A percentile compares a stretch with the other conserved stretches of the same genome.
Evolutionary conservation across 352 stramenopile species (phyloP).

Genomic region (Achlya hypogyna): DNA sequence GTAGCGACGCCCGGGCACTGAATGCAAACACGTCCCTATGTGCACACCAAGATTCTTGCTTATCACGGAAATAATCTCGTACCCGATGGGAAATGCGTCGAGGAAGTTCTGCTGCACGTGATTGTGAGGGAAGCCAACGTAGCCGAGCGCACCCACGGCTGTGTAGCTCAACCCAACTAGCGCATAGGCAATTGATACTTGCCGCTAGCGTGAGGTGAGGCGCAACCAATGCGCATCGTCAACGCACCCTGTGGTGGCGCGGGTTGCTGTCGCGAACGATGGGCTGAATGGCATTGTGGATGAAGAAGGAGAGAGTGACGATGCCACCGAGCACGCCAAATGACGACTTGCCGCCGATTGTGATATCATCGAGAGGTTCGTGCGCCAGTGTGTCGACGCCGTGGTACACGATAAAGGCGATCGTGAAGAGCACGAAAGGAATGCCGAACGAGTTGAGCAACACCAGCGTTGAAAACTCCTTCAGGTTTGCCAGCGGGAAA

Average conservation of each 20-base stretch:
- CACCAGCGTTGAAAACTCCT: conserved; percentile 17
- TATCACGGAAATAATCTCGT: not conserved
- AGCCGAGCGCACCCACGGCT: conserved; percentile 15
- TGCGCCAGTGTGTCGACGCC: not conserved
- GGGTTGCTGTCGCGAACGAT: conserved; percentile 19
- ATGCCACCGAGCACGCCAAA: conserved; percentile 19
- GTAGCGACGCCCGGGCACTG: conserved; percentile 6
- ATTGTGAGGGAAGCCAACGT: conserved; percentile 17
- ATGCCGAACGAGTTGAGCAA: conserved; percentile 21
- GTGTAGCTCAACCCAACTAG: conserved; percentile 16
- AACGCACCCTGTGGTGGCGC: not conserved
- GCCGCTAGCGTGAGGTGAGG: not conserved
- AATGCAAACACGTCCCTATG: conserved; percentile 20
- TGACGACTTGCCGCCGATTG: conserved; percentile 8
- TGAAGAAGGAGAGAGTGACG: conserved; percentile 23
- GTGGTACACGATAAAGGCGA: conserved; percentile 20
- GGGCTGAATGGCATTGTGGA: conserved; percentile 24
- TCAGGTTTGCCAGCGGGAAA: conserved; percentile 16
- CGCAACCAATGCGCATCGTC: not conserved
- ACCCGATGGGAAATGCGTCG: conserved; percentile 18
- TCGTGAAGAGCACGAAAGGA: conserved; percentile 20
- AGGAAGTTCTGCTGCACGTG: conserved; percentile 20
- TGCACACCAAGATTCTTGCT: not conserved
- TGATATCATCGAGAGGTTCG: not conserved
- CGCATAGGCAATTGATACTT: conserved; percentile 8